These are phyloP conservation scores for Globisporangium nodosum DNA, from an alignment of 352 stramenopile species.

Conservation along the genomic window DNA sequence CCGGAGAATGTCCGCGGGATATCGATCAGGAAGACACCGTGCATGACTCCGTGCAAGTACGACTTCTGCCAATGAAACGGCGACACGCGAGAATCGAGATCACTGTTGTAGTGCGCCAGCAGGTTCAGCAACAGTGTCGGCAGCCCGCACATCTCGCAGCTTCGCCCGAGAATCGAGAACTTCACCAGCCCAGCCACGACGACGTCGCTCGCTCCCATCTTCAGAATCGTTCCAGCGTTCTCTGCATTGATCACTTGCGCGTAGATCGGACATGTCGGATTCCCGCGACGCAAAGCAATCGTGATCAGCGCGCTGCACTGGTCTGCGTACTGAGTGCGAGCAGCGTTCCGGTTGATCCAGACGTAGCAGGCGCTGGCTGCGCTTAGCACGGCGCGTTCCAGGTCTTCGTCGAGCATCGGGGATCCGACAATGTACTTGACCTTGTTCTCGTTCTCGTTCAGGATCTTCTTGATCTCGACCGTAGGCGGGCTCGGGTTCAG, in stretches of 20 bases:
- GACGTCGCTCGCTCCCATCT: conserved; percentile 72
- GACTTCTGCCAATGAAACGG: conserved; percentile 57
- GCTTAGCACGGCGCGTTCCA: conserved; percentile 50
- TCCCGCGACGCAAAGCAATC: conserved; percentile 63
- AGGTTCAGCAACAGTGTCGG: conserved; percentile 67
- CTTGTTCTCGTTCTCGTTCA: conserved; percentile 71
- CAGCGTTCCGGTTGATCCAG: conserved; percentile 51
- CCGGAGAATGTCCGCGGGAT: conserved; percentile 76
- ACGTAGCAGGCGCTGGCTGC: conserved; percentile 62
- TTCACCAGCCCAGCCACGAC: conserved; percentile 67
- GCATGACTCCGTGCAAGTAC: conserved; percentile 65
- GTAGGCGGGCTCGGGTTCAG: conserved; percentile 55
- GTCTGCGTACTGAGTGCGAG: conserved; percentile 51
- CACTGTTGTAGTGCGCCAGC: conserved; percentile 43
- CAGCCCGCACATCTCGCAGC: conserved; percentile 57
- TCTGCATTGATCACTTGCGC: conserved; percentile 67
- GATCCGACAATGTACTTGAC: conserved; percentile 83
- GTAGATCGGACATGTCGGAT: conserved; percentile 69
- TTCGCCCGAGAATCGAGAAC: conserved; percentile 62
- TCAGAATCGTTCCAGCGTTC: conserved; percentile 59
- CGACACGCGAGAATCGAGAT: conserved; percentile 47
- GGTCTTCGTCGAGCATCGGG: conserved; percentile 71
- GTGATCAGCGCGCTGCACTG: conserved; percentile 71
- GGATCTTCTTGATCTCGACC: conserved; percentile 64
- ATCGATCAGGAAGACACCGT: conserved; percentile 70